Percentiles rank a stretch among this genome's conserved stretches.
phyloP scores from a whole-genome alignment of 2,329 filamentous ascomycete species.

The Zopfia rhizophila region DNA sequence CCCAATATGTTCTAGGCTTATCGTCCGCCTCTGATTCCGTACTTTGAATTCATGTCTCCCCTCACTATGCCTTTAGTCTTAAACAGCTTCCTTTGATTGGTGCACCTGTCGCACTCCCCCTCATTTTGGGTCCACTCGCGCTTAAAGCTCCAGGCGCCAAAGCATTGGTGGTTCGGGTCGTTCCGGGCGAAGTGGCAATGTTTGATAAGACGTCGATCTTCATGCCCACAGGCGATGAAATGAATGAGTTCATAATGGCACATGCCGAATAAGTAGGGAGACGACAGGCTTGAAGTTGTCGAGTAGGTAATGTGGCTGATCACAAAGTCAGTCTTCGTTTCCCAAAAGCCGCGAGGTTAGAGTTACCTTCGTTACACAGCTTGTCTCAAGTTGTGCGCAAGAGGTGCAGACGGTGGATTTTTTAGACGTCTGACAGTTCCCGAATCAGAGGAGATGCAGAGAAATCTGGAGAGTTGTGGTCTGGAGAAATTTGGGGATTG shows the following conservation, averaged over 20 bases:
- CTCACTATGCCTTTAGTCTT: constrained; percentile 5
- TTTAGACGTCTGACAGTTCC: too few species aligned
- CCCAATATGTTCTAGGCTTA: too few species aligned
- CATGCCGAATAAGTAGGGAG: constrained; percentile 60
- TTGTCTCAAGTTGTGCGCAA: constrained; percentile 1
- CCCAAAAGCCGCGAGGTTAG: neutral
- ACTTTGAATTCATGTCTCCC: neutral
- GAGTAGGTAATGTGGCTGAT: constrained; percentile 10
- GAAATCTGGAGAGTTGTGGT: constrained; percentile 12
- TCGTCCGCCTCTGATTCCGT: too few species aligned
- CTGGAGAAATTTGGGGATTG: constrained; percentile 17
- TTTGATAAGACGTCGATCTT: constrained; percentile 67
- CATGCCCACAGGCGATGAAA: constrained; percentile 71
- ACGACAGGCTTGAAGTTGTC: too few species aligned
- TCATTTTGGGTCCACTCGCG: constrained; percentile 67
- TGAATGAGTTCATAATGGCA: constrained; percentile 77
- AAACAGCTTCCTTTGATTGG: neutral
- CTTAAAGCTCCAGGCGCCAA: constrained; percentile 71
- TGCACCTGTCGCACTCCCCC: constrained; percentile 27
- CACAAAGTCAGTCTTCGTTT: neutral
- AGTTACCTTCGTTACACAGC: neutral
- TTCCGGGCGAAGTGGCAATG: constrained; percentile 82
- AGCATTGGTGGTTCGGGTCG: constrained; percentile 75
- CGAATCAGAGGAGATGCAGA: constrained; percentile 4
- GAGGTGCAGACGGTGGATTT: too few species aligned